A percentile compares a stretch with the other conserved stretches of the same genome.
phyloP scores from a whole-genome alignment of 2,329 filamentous ascomycete species.

The Talaromyces funiculosus region DNA sequence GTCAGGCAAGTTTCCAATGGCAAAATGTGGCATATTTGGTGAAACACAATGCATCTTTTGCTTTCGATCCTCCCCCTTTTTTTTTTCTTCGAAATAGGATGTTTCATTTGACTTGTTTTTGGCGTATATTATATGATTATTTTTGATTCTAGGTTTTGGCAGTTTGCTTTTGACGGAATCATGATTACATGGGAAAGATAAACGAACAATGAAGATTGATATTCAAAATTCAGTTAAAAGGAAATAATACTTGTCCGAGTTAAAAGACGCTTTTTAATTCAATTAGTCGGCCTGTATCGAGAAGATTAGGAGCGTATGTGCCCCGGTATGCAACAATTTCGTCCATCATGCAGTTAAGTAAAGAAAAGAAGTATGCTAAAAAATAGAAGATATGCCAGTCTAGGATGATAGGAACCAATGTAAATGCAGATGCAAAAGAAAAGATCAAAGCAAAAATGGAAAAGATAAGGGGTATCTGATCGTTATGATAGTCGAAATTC shows the following conservation, averaged over 20 bases:
- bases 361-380: neutral
- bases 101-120: neutral
- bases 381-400: neutral
- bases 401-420: neutral
- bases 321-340: neutral
- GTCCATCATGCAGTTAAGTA: neutral
- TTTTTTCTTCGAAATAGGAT: neutral
- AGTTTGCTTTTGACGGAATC: neutral
- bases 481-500: neutral
- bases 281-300: too few species aligned
- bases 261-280: neutral
- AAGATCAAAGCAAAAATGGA: too few species aligned
- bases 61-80: neutral
- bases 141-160: too few species aligned
- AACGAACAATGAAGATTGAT: neutral
- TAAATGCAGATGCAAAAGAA: neutral
- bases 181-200: neutral
- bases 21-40: neutral
- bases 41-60: neutral
- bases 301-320: neutral
- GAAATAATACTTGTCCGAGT: neutral
- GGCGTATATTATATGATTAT: neutral
- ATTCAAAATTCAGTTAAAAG: neutral
- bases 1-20: neutral
- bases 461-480: neutral